phyloP scores from a whole-genome alignment of 2,329 filamentous ascomycete genomes.

The Huntiella moniliformis region DNA sequence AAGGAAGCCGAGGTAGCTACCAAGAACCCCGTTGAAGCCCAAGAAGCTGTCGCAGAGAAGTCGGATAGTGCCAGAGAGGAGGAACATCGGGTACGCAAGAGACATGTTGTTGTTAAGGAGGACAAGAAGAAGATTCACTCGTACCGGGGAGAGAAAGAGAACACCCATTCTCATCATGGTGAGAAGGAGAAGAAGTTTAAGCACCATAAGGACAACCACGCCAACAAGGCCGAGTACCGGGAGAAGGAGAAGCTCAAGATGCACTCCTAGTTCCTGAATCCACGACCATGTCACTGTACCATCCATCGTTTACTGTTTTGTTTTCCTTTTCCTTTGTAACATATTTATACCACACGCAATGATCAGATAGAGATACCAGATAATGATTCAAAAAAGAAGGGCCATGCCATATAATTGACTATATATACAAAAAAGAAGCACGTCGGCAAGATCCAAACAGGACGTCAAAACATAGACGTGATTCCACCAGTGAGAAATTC shows the following conservation, averaged over 20 bases:
- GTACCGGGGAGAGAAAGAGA: neutral
- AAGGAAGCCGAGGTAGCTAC: constrained; percentile 16
- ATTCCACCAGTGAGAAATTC: too few species aligned
- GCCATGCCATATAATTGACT: neutral
- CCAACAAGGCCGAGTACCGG: neutral
- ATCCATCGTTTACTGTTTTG: neutral
- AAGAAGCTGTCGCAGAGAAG: too few species aligned
- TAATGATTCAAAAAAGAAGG: neutral
- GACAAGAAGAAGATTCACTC: constrained; percentile 3
- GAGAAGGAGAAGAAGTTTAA: constrained; percentile 1
- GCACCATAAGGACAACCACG: neutral
- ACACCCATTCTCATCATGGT: neutral
- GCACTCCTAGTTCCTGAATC: neutral
- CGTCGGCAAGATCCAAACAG: too few species aligned
- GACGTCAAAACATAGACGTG: too few species aligned
- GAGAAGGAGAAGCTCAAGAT: constrained; percentile 2
- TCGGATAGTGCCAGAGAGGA: neutral
- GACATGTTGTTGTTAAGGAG: neutral
- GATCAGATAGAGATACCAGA: neutral
- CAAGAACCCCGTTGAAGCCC: neutral
- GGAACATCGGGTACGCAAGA: neutral
- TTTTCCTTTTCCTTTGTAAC: too few species aligned
- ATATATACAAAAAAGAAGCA: neutral
- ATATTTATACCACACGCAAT: too few species aligned
- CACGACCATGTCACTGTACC: neutral